These are phyloP conservation scores for Phalaenopsis hybrid DNA, from an alignment of 116 monocot species.

Conservation along the genomic window DNA sequence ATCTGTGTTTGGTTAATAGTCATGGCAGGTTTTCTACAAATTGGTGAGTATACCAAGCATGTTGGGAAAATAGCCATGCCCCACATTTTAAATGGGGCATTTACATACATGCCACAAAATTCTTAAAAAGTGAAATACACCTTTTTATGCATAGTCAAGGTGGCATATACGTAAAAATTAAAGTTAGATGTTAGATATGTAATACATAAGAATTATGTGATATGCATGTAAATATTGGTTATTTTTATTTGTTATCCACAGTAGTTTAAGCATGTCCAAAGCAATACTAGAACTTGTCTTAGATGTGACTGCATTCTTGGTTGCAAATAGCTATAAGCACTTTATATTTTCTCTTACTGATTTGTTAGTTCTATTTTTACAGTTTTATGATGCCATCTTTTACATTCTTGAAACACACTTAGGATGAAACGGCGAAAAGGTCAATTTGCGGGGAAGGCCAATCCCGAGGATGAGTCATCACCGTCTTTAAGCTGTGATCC, in stretches of 20 bases:
- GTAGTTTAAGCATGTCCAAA: not conserved
- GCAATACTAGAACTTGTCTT: not conserved
- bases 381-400: not conserved
- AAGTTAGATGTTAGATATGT: too few relatives aligned
- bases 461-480: slow-evolving; percentile 32
- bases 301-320: not conserved
- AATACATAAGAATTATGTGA: too few relatives aligned
- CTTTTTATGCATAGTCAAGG: too few relatives aligned
- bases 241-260: not conserved
- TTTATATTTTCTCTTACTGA: not conserved
- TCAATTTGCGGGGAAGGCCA: slow-evolving; percentile 76
- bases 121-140: too few relatives aligned
- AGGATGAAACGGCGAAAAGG: slow-evolving; percentile 88
- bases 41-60: not conserved
- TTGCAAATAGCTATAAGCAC: not conserved
- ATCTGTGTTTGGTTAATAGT: not conserved
- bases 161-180: too few relatives aligned
- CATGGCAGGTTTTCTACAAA: not conserved
- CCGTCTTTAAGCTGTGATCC: slow-evolving; percentile 42
- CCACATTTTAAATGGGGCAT: not conserved
- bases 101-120: too few relatives aligned
- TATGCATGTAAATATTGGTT: not conserved
- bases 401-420: slow-evolving; percentile 7
- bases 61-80: not conserved
- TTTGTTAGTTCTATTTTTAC: not conserved